A percentile compares a stretch with the other conserved stretches of the same genome.
phyloP scores from a whole-genome alignment of 106 monocot species.

The Cymbidium sinense region DNA sequence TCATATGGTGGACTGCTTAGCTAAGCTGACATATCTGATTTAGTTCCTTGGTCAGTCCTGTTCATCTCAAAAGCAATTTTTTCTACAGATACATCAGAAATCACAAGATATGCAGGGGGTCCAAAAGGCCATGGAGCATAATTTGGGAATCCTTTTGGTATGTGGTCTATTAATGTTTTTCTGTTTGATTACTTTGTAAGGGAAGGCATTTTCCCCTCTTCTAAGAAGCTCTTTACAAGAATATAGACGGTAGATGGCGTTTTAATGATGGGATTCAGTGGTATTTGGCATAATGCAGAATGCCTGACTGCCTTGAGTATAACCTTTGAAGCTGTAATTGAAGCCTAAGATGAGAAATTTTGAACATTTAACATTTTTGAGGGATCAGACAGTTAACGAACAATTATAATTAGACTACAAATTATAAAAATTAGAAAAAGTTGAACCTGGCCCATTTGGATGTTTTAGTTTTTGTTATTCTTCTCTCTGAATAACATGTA shows the following conservation, averaged over 20 bases:
- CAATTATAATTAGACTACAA: no score
- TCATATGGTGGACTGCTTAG: not conserved
- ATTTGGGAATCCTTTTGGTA: slow-evolving; percentile 88
- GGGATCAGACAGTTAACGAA: no score
- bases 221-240: not conserved
- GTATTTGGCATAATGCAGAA: not conserved
- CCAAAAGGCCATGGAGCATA: slow-evolving; percentile 45
- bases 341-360: not conserved
- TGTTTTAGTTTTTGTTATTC: no score
- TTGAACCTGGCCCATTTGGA: no score
- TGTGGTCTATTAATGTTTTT: slow-evolving; percentile 10
- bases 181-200: not conserved
- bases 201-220: not conserved
- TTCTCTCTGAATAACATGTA: no score
- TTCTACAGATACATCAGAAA: slow-evolving; percentile 51
- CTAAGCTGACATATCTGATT: not conserved
- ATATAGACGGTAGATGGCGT: not conserved
- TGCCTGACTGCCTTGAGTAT: not conserved
- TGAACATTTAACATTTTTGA: not conserved
- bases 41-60: not conserved
- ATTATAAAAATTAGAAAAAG: no score
- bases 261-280: slow-evolving; percentile 1
- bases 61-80: not conserved
- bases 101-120: slow-evolving; percentile 26
- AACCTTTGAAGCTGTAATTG: not conserved